These are phyloP conservation scores for Heterobasidion annosum DNA, from an alignment of 1,284 basidiomycete species.

Conservation along the genomic window DNA sequence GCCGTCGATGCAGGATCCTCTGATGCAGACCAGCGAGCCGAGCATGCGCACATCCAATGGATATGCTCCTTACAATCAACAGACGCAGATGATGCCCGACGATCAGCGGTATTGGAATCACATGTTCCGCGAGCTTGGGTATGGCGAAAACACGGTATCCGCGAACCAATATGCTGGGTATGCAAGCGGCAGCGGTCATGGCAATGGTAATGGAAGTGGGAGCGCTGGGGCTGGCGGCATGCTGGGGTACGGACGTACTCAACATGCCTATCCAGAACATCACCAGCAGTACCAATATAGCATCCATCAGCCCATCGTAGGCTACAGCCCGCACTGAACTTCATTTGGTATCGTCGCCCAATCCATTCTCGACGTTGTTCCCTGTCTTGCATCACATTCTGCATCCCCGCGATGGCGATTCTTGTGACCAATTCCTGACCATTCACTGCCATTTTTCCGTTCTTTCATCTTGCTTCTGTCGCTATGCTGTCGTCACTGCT, in stretches of 20 bases:
- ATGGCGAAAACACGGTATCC: constrained; percentile 14
- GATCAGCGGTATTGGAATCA: constrained; percentile 61
- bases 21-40: background rate
- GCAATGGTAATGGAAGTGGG: no score
- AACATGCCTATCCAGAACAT: background rate
- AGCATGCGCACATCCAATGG: background rate
- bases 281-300: background rate
- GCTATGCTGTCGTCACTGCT: background rate
- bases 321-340: background rate
- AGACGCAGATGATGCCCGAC: constrained; percentile 19
- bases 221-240: background rate
- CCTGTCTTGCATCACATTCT: no score
- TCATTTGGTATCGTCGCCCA: no score
- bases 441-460: background rate
- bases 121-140: constrained; percentile 64
- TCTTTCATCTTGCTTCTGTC: background rate
- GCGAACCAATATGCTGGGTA: background rate
- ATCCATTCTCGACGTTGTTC: no score
- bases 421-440: background rate
- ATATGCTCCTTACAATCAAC: background rate
- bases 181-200: background rate
- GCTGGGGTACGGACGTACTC: background rate
- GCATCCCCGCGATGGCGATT: no score
- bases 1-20: background rate
- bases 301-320: background rate